Evolutionary conservation across 805 yeast genomes (phyloP).

Genomic region (Saturnispora zaruensis): DNA sequence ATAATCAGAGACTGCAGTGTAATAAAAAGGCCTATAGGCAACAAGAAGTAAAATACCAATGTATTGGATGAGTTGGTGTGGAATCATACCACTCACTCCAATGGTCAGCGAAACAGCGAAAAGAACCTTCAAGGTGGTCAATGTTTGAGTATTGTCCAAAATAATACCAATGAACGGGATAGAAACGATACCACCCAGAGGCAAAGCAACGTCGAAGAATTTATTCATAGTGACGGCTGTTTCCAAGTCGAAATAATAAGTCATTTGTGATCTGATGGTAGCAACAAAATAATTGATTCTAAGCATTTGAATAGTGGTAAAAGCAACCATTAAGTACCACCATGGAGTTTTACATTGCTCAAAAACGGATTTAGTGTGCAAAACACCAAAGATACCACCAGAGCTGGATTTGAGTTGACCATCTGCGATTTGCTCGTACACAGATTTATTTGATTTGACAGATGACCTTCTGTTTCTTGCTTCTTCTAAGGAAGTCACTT

Average conservation of each 20-base stretch:
- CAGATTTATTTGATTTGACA: conserved; percentile 38
- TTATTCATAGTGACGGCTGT: conserved; percentile 53
- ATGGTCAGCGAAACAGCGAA: conserved; percentile 47
- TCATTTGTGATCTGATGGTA: conserved; percentile 76
- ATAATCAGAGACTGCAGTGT: conserved; percentile 87
- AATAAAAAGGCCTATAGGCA: conserved; percentile 82
- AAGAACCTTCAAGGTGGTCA: conserved; percentile 47
- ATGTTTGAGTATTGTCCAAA: conserved; percentile 63
- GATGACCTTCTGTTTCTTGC: conserved; percentile 32
- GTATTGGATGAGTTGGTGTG: conserved; percentile 43
- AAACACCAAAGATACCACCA: conserved; percentile 68
- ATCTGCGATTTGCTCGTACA: conserved; percentile 60
- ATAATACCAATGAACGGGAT: conserved; percentile 81
- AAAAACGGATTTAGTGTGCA: conserved; percentile 47
- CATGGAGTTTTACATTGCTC: conserved; percentile 50
- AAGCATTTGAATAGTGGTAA: conserved; percentile 83
- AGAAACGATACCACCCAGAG: conserved; percentile 78
- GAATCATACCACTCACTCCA: conserved; percentile 63
- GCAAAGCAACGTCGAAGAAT: conserved; percentile 79
- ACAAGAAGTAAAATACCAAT: conserved; percentile 67
- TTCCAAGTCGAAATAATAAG: conserved; percentile 49
- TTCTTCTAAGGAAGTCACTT: conserved; percentile 13
- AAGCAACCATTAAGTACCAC: conserved; percentile 69
- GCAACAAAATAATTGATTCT: conserved; percentile 91
- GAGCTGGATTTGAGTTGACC: conserved; percentile 40